These are phyloP conservation scores for Chlamydomonas sp. DNA, from an alignment of 139 green algal species.

Conservation along the genomic window DNA sequence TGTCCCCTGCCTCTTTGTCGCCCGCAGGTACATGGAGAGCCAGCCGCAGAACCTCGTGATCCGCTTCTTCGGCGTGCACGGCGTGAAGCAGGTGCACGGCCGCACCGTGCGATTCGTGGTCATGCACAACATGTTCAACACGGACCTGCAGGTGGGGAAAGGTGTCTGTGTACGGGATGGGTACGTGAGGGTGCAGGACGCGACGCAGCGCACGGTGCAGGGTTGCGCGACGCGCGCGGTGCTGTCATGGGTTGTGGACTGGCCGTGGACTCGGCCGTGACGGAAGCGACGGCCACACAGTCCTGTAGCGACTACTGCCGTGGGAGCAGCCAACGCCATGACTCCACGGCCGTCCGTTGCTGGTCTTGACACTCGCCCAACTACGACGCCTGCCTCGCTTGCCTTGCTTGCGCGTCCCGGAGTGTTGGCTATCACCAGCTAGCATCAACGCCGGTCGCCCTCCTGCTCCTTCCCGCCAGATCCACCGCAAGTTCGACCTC, in stretches of 20 bases:
- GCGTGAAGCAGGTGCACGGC: constrained; percentile 81
- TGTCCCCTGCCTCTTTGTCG: too few relatives aligned
- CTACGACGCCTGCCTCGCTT: too few relatives aligned
- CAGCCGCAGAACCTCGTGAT: constrained; percentile 83
- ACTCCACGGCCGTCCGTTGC: too few relatives aligned
- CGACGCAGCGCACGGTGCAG: neutral
- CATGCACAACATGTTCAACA: constrained; percentile 96
- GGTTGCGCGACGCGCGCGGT: too few relatives aligned
- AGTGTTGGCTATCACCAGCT: neutral
- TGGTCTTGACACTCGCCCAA: too few relatives aligned
- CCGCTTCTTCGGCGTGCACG: constrained; percentile 93
- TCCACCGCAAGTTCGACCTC: constrained; percentile 40
- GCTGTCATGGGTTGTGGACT: too few relatives aligned
- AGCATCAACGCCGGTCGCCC: neutral
- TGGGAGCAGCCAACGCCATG: too few relatives aligned
- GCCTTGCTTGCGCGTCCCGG: too few relatives aligned
- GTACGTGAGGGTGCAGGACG: neutral
- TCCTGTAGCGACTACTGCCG: too few relatives aligned
- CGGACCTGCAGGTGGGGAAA: constrained; percentile 89
- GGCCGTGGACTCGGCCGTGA: too few relatives aligned
- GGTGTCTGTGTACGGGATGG: neutral
- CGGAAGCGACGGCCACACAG: neutral
- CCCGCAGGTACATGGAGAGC: constrained; percentile 68
- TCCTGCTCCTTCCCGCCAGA: neutral
- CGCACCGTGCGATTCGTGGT: constrained; percentile 94